These are phyloP conservation scores for Vigna trinervia DNA, from an alignment of 306 rosid species.

Conservation along the genomic window DNA sequence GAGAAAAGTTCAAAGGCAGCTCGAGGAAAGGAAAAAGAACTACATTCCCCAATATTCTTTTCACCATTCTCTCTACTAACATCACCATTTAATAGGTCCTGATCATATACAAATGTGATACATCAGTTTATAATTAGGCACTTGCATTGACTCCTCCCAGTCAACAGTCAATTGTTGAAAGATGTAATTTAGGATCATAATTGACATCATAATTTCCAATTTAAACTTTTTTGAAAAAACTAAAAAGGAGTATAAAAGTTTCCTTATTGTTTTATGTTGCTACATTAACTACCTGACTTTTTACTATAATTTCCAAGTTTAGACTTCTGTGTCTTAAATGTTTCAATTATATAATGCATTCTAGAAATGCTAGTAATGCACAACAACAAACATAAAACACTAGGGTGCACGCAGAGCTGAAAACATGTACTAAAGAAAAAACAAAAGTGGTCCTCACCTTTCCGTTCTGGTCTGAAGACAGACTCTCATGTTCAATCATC, in stretches of 20 bases:
- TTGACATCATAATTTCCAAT: constrained; percentile 2
- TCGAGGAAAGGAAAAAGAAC: constrained; percentile 71
- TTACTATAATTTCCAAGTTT: constrained; percentile 17
- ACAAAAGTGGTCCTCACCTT: constrained; percentile 55
- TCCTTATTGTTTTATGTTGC: constrained; percentile 20
- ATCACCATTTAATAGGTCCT: constrained; percentile 57
- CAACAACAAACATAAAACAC: constrained; percentile 12
- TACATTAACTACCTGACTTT: constrained; percentile 13
- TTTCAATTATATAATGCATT: constrained; percentile 15
- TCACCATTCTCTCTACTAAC: constrained; percentile 50
- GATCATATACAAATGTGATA: constrained; percentile 38
- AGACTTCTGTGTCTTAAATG: constrained; percentile 33
- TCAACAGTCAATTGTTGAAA: constrained; percentile 4
- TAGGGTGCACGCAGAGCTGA: constrained; percentile 13
- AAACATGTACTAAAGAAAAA: background rate
- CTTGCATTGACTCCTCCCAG: constrained; percentile 33
- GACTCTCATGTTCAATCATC: constrained; percentile 54
- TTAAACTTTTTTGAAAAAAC: background rate
- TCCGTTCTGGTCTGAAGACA: constrained; percentile 52
- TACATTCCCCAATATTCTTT: constrained; percentile 58
- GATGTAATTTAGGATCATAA: constrained; percentile 5
- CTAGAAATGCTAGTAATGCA: background rate
- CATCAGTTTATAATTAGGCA: constrained; percentile 36
- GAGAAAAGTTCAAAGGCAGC: constrained; percentile 77
- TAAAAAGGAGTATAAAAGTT: constrained; percentile 16